A percentile compares a stretch with the other conserved stretches of the same genome.
Evolutionary conservation across 495 filamentous ascomycete genomes (phyloP).

Genomic region (Xylaria palmicola): DNA sequence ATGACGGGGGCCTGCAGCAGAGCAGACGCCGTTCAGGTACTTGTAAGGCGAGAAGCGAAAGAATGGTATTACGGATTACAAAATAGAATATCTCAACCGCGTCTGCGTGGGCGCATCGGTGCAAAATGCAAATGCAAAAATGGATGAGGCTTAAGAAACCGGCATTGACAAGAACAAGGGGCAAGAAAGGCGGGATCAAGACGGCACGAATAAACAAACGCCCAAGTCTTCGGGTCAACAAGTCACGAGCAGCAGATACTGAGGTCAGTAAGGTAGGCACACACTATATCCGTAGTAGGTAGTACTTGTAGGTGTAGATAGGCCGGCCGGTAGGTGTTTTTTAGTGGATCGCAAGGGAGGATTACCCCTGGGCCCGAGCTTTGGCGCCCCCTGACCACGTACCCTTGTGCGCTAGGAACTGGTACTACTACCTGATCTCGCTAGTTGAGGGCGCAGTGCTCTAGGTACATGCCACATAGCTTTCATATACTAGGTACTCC

Average conservation of each 20-base stretch:
- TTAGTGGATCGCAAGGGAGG: too few species aligned
- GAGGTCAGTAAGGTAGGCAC: too few species aligned
- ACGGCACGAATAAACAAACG: slow-evolving; percentile 1
- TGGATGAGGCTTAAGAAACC: background rate
- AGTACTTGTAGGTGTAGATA: too few species aligned
- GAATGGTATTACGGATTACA: background rate
- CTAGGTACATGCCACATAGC: too few species aligned
- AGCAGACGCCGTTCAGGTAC: too few species aligned
- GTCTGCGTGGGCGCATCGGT: background rate
- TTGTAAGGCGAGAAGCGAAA: background rate
- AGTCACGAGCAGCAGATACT: background rate
- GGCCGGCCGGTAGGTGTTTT: too few species aligned
- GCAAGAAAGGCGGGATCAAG: background rate
- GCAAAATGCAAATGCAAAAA: background rate
- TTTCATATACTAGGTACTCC: too few species aligned
- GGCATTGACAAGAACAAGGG: background rate
- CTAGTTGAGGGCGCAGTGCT: too few species aligned
- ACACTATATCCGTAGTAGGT: too few species aligned
- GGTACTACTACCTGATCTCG: too few species aligned
- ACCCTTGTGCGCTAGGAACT: too few species aligned
- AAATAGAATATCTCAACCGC: background rate
- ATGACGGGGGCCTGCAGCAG: too few species aligned
- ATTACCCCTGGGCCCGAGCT: slow-evolving; percentile 5
- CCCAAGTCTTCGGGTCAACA: background rate
- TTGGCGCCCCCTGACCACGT: background rate